phyloP scores from a whole-genome alignment of 2,329 filamentous ascomycete species.

The Magnaporthiopsis incrustans region DNA sequence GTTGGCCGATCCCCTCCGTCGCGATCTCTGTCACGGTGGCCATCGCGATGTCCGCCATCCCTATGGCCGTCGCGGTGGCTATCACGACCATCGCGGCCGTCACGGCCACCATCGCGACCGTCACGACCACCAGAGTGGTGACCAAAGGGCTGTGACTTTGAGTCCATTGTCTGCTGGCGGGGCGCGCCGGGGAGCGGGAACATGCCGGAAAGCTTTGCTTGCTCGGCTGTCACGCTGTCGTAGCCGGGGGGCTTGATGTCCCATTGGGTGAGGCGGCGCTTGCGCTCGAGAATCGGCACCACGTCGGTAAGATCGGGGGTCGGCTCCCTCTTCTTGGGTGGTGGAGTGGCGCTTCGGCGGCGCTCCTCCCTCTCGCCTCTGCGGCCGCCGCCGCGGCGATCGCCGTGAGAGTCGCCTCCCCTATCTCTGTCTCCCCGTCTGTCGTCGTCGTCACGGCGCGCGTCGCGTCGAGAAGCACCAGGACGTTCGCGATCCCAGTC shows the following conservation, averaged over 20 bases:
- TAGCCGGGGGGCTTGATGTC: conserved; percentile 98
- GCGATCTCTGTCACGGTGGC: background rate
- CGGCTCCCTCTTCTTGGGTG: conserved; percentile 85
- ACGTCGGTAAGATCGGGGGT: conserved; percentile 90
- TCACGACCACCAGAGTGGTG: conserved; percentile 2
- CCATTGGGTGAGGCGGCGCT: conserved; percentile 94
- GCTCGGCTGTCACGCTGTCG: conserved; percentile 95
- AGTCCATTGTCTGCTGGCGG: conserved; percentile 90
- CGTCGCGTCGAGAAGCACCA: conserved; percentile 44
- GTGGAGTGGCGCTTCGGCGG: conserved; percentile 70
- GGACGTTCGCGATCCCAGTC: conserved; percentile 36
- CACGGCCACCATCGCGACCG: background rate
- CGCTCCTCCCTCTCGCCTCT: conserved; percentile 46
- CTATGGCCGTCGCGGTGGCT: conserved; percentile 5
- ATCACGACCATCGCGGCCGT: conserved; percentile 4
- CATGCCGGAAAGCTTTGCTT: conserved; percentile 98
- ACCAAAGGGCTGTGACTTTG: conserved; percentile 85
- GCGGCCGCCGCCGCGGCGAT: conserved; percentile 32
- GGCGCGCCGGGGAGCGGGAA: conserved; percentile 95
- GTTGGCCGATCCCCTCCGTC: conserved; percentile 2
- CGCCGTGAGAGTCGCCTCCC: conserved; percentile 29
- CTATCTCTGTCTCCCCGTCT: conserved; percentile 51
- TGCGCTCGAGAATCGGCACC: conserved; percentile 73
- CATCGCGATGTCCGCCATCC: background rate
- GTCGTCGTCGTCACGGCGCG: conserved; percentile 60